Conservation (phyloP, 495 filamentous ascomycete genomes). For the Neurospora cerealis region DNA sequence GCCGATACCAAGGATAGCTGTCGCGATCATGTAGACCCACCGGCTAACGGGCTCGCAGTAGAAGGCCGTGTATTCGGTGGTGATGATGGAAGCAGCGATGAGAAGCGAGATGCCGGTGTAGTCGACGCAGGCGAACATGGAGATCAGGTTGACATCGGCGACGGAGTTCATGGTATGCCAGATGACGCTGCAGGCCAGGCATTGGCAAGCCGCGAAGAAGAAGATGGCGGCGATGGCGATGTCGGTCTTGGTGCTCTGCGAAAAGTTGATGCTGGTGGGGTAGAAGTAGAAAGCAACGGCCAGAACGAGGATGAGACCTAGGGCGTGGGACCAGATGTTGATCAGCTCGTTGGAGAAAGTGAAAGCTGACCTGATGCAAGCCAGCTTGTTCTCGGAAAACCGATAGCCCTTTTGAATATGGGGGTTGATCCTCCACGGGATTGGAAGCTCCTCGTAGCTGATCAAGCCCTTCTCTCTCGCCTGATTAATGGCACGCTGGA, state of each 20-base stretch:
- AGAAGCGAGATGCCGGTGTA: slow-evolving; percentile 97
- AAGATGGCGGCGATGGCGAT: slow-evolving; percentile 85
- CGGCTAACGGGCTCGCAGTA: slow-evolving; percentile 89
- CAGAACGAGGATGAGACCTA: slow-evolving; percentile 80
- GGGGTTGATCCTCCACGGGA: slow-evolving; percentile 91
- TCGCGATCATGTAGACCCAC: slow-evolving; percentile 77
- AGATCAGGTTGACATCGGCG: slow-evolving; percentile 78
- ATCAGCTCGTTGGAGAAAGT: slow-evolving; percentile 81
- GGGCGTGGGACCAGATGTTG: slow-evolving; percentile 95
- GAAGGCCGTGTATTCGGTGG: slow-evolving; percentile 96
- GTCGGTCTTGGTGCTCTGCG: slow-evolving; percentile 74
- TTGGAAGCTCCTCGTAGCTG: slow-evolving; percentile 77
- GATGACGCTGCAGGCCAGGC: slow-evolving; percentile 85
- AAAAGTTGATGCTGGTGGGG: slow-evolving; percentile 75
- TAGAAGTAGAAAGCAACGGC: slow-evolving; percentile 96
- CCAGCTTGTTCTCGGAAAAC: slow-evolving; percentile 79
- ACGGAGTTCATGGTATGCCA: slow-evolving; percentile 99
- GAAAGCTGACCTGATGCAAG: slow-evolving; percentile 76
- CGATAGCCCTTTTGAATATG: slow-evolving; percentile 88
- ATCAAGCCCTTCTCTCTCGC: slow-evolving; percentile 78
- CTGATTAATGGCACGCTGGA: slow-evolving; percentile 67
- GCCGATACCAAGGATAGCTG: slow-evolving; percentile 69
- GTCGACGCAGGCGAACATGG: slow-evolving; percentile 94
- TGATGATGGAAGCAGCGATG: slow-evolving; percentile 95
- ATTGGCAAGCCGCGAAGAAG: slow-evolving; percentile 95